Base-by-base conservation (phyloP, 352 stramenopile genomes). In the Blastocystis sp. region DNA sequence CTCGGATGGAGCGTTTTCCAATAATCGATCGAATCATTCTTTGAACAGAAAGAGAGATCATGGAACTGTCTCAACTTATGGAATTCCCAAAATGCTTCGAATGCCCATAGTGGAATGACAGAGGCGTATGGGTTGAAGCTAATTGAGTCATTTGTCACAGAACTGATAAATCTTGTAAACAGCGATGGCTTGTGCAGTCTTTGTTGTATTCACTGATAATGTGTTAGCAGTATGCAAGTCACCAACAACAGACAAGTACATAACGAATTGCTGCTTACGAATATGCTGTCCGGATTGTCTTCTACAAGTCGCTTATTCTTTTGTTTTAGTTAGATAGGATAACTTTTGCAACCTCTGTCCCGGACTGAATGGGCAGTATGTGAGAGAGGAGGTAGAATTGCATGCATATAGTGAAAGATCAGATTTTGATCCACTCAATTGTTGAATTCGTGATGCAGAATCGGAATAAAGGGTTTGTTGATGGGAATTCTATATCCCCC, bases 261-360 rank as follows among this genome's bases (percentile, higher is more conserved):
- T 84, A n/a, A 69, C 73, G 18, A 84, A 84, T 45, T 84, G 73
- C 26, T 84, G 73, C 41, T 45, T 84, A 13, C 62, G 29, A 5
- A 66, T 68, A 39, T n/a, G 37, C 7, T 84, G 73, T 53, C 68
- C 73, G 15, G 43, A 63, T 43, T 84, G 73, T 68, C 6, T 68
- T 29, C 20, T 41, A 29, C 53, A 54, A 18, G 73, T 69, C 13
- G 11, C 11, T 54, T 47, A 54, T 8, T 26, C 18, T 15, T 18
- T 47, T n/a, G 3, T 45, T 66, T 13, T 3, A 53, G 13, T 39
- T n/a, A 7, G 4, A n/a, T 66, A 84, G 73, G 43, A 63, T 45
- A 11, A 15, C 0, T 69, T 26, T 37, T 84, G 73, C 53, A 20
- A 26, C 39, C 26, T 15, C 6, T 84, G 73, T 43, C n/a, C 53